Evolutionary conservation across 2,329 filamentous ascomycete genomes (phyloP).

Genomic region (Botrytis byssoidea): DNA sequence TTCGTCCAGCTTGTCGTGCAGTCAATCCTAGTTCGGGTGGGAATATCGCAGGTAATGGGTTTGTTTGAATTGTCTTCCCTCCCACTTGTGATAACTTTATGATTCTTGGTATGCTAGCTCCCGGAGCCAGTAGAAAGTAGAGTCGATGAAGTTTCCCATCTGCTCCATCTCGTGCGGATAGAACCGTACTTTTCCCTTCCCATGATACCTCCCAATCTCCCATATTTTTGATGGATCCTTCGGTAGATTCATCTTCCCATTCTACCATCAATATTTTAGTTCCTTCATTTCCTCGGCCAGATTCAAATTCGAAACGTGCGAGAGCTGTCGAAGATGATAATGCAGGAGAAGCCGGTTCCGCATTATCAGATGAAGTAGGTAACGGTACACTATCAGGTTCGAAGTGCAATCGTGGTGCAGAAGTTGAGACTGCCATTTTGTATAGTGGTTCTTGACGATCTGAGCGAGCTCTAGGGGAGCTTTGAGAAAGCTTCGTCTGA

Average conservation of each 20-base stretch:
- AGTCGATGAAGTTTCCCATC: constrained; percentile 54
- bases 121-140: constrained; percentile 78
- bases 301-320: constrained; percentile 84
- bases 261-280: constrained; percentile 94
- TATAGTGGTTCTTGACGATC: neutral
- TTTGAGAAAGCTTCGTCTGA: neutral
- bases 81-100: constrained; percentile 60
- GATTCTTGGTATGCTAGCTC: constrained; percentile 67
- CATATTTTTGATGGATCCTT: constrained; percentile 46
- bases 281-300: constrained; percentile 72
- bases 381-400: constrained; percentile 32
- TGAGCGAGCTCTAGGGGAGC: neutral
- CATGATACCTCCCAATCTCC: constrained; percentile 72
- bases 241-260: constrained; percentile 68
- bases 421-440: constrained; percentile 32
- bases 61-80: constrained; percentile 56
- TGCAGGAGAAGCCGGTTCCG: constrained; percentile 40
- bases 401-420: constrained; percentile 31
- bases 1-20: constrained; percentile 64
- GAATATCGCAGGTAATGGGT: constrained; percentile 84
- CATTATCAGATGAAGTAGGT: constrained; percentile 32
- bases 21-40: constrained; percentile 70
- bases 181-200: constrained; percentile 73
- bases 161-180: constrained; percentile 48
- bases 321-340: constrained; percentile 58